Conservation (phyloP, 2,329 filamentous ascomycete species). For the Ophiostoma novo-ulmi region DNA sequence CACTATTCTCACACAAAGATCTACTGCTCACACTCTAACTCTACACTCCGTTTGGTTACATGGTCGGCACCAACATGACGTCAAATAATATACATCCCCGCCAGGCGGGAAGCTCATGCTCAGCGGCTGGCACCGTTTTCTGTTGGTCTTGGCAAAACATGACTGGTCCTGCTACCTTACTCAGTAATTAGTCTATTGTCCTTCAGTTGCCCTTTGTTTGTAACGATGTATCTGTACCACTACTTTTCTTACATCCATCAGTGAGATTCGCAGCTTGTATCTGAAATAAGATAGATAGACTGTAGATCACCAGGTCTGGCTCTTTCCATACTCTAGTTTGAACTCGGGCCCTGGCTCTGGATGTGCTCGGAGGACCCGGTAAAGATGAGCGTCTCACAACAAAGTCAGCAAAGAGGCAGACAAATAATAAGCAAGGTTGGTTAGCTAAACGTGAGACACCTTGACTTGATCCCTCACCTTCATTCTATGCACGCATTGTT, state of each 20-base stretch:
- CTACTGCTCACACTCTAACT: neutral
- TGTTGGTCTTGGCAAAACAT: neutral
- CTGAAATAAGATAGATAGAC: neutral
- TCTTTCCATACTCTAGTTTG: neutral
- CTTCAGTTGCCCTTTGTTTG: neutral
- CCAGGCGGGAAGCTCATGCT: neutral
- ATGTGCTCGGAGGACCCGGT: slow-evolving; percentile 3
- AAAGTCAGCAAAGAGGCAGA: neutral
- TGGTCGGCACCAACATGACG: neutral
- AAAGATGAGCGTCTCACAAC: neutral
- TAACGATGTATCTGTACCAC: neutral
- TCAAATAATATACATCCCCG: neutral
- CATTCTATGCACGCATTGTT: neutral
- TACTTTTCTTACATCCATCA: neutral
- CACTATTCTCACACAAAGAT: neutral
- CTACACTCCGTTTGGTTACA: neutral
- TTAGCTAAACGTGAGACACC: neutral
- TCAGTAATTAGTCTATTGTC: neutral
- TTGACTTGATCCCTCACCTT: neutral
- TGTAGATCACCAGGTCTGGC: neutral
- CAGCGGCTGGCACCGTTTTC: neutral
- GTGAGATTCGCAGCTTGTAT: neutral
- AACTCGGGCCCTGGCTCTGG: neutral
- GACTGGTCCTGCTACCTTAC: neutral
- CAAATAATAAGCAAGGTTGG: neutral